phyloP scores from a whole-genome alignment of 1,284 basidiomycete species.

The Ceratobasidium theobromae region DNA sequence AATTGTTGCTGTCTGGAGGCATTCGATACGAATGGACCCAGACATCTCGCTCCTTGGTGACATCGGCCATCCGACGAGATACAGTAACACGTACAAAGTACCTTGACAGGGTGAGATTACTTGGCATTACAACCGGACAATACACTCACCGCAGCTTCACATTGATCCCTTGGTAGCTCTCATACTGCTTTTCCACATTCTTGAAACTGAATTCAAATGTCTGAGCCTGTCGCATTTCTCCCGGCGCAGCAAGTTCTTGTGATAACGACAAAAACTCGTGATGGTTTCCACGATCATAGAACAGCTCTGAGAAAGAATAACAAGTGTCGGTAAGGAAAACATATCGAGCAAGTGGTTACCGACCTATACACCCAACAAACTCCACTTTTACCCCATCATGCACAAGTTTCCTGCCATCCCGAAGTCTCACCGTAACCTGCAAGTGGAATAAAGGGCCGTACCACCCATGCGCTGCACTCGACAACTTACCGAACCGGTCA shows the following conservation, averaged over 20 bases:
- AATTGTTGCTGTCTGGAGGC: slow-evolving; percentile 96
- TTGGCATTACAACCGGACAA: neutral
- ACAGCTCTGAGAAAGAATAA: slow-evolving; percentile 68
- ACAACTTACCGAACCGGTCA: slow-evolving; percentile 76
- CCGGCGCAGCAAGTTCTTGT: slow-evolving; percentile 91
- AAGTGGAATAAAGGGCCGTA: neutral
- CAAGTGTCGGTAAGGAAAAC: slow-evolving; percentile 20
- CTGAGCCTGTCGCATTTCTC: slow-evolving; percentile 92
- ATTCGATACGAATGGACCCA: slow-evolving; percentile 99
- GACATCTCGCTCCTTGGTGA: slow-evolving; percentile 87
- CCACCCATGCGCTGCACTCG: neutral
- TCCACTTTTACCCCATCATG: slow-evolving; percentile 99
- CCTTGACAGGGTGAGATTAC: slow-evolving; percentile 46
- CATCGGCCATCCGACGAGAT: slow-evolving; percentile 88
- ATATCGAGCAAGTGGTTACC: slow-evolving; percentile 40
- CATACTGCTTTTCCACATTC: slow-evolving; percentile 98
- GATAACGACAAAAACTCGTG: slow-evolving; percentile 96
- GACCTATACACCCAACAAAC: slow-evolving; percentile 95
- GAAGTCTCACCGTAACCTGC: slow-evolving; percentile 83
- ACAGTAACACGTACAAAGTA: slow-evolving; percentile 95
- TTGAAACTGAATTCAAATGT: slow-evolving; percentile 97
- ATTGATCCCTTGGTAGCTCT: slow-evolving; percentile 97
- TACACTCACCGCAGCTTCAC: slow-evolving; percentile 83
- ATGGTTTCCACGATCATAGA: slow-evolving; percentile 96
- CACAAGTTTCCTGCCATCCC: slow-evolving; percentile 92